A percentile compares a stretch with the other conserved stretches of the same genome.
Conservation (phyloP, 2,329 filamentous ascomycete genomes). For the Trichoderma semiorbis region DNA sequence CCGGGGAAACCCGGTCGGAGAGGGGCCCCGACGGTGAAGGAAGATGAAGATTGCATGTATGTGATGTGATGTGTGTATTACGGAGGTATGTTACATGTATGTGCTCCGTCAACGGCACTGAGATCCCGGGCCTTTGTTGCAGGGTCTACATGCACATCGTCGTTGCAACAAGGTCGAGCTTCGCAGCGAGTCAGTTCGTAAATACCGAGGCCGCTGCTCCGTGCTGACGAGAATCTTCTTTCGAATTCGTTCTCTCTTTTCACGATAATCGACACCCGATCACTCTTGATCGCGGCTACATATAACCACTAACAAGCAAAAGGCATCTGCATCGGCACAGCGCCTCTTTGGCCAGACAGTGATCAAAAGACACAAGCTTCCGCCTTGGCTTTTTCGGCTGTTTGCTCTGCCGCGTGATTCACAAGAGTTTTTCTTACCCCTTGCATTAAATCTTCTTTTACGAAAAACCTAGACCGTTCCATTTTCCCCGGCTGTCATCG, state of each 20-base stretch:
- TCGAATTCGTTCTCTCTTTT: not conserved
- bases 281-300: no score
- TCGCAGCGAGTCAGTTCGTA: not conserved
- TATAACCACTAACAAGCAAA: not conserved
- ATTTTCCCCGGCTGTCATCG: not conserved
- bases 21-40: not conserved
- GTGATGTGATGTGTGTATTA: not conserved
- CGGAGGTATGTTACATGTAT: not conserved
- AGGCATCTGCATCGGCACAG: not conserved
- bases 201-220: not conserved
- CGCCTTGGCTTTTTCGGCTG: not conserved
- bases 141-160: not conserved
- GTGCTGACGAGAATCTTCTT: not conserved
- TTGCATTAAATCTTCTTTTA: not conserved
- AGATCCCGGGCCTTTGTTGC: not conserved
- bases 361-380: not conserved
- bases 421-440: not conserved
- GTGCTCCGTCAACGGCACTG: not conserved
- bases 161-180: not conserved
- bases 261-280: not conserved
- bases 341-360: not conserved
- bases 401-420: not conserved
- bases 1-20: conserved; percentile 9
- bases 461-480: not conserved
- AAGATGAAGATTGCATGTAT: not conserved